phyloP scores from a whole-genome alignment of 805 yeast species.

The Danielia reshetovae region DNA sequence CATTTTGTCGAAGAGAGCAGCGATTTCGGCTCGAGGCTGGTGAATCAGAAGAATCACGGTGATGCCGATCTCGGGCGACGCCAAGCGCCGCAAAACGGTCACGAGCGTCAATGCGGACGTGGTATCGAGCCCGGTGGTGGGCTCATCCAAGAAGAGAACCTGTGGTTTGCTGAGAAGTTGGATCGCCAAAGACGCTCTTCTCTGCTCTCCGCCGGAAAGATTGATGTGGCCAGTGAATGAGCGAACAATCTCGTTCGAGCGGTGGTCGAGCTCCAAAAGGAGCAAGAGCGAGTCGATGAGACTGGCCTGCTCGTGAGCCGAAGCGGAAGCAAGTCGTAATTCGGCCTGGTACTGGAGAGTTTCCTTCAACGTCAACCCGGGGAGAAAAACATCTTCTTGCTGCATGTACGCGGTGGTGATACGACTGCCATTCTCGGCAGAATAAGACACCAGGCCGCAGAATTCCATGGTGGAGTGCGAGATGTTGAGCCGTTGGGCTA shows the following conservation, averaged over 20 bases:
- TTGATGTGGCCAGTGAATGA: conserved; percentile 48
- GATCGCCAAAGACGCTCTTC: conserved; percentile 73
- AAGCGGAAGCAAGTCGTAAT: conserved; percentile 51
- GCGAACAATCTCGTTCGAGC: conserved; percentile 58
- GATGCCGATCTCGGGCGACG: conserved; percentile 51
- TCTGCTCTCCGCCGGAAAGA: conserved; percentile 80
- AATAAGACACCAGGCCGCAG: conserved; percentile 40
- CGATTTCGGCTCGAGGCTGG: conserved; percentile 79
- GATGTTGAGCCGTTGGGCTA: conserved; percentile 49
- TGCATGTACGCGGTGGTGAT: conserved; percentile 58
- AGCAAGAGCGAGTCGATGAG: conserved; percentile 58
- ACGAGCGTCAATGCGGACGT: conserved; percentile 67
- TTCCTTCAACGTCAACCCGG: conserved; percentile 70
- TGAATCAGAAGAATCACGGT: conserved; percentile 76
- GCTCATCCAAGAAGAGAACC: conserved; percentile 75
- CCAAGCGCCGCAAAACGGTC: conserved; percentile 49
- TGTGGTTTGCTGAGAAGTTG: conserved; percentile 77
- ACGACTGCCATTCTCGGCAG: conserved; percentile 3
- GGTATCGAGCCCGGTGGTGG: conserved; percentile 85
- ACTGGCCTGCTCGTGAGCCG: conserved; percentile 40
- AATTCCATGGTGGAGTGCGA: conserved; percentile 38
- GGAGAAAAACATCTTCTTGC: conserved; percentile 70
- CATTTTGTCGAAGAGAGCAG: conserved; percentile 62
- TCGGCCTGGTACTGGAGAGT: conserved; percentile 69
- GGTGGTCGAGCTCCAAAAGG: conserved; percentile 63